Percentiles rank a stretch among this genome's conserved stretches.
phyloP scores from a whole-genome alignment of 2,329 filamentous ascomycete species.

The Dendryphion nanum region DNA sequence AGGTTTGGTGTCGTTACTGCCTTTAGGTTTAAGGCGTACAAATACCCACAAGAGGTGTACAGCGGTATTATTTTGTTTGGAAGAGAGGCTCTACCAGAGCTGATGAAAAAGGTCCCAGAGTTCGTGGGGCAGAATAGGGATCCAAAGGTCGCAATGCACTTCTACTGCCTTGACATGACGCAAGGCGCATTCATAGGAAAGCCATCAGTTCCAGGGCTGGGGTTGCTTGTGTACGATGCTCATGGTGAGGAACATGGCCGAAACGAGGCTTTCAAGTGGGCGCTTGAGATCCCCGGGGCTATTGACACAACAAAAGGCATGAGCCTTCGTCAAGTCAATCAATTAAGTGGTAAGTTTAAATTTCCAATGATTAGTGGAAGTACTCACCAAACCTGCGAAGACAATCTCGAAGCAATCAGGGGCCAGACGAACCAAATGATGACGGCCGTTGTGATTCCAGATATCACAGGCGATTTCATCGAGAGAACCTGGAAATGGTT shows the following conservation, averaged over 20 bases:
- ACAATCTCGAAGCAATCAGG: constrained; percentile 6
- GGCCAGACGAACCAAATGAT: constrained; percentile 13
- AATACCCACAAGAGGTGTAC: constrained; percentile 24
- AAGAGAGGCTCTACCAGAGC: constrained; percentile 5
- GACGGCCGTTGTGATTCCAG: constrained; percentile 10
- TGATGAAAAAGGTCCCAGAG: constrained; percentile 18
- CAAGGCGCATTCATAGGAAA: constrained; percentile 17
- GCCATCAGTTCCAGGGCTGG: constrained; percentile 16
- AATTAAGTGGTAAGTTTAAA: constrained; percentile 12
- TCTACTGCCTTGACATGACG: constrained; percentile 17
- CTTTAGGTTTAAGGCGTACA: constrained; percentile 24
- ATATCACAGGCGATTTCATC: constrained; percentile 8
- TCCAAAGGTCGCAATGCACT: constrained; percentile 28
- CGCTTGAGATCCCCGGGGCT: constrained; percentile 22
- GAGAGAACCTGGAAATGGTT: constrained; percentile 12
- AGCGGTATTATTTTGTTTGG: constrained; percentile 12
- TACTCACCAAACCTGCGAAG: constrained; percentile 1
- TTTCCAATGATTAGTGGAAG: background rate
- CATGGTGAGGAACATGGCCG: constrained; percentile 30
- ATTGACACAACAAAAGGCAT: constrained; percentile 19
- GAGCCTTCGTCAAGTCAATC: constrained; percentile 19
- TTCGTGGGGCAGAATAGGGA: constrained; percentile 20
- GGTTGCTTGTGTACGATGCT: constrained; percentile 29
- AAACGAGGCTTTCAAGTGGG: constrained; percentile 26
- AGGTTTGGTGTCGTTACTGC: constrained; percentile 30